Conservation (phyloP, 2,329 filamentous ascomycete genomes). For the Pseudogymnoascus sp. region DNA sequence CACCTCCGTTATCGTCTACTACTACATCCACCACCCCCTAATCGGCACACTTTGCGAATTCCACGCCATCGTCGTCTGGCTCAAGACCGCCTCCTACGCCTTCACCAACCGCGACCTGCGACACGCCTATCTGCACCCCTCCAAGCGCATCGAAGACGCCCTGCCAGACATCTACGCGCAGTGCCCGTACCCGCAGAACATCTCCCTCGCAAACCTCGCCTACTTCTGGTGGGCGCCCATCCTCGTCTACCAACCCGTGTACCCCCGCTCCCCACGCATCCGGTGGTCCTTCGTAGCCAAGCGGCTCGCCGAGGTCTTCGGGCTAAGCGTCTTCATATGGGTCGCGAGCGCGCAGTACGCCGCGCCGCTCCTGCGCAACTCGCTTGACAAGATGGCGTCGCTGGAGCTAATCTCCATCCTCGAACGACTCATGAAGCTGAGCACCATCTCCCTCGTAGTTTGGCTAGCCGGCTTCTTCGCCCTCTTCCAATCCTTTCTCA, state of each 20-base stretch:
- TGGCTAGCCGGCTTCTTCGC: slow-evolving; percentile 98
- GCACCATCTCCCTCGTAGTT: slow-evolving; percentile 88
- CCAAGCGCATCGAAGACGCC: slow-evolving; percentile 53
- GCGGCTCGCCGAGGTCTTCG: slow-evolving; percentile 69
- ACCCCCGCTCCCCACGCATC: slow-evolving; percentile 73
- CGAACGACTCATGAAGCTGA: slow-evolving; percentile 88
- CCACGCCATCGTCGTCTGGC: slow-evolving; percentile 89
- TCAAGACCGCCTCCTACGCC: slow-evolving; percentile 93
- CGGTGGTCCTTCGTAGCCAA: slow-evolving; percentile 85
- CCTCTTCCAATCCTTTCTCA: slow-evolving; percentile 85
- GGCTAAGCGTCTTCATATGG: slow-evolving; percentile 86
- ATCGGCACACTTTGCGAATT: slow-evolving; percentile 86
- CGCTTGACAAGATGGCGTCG: slow-evolving; percentile 74
- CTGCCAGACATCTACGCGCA: slow-evolving; percentile 73
- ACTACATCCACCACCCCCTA: slow-evolving; percentile 84
- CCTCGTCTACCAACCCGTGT: slow-evolving; percentile 91
- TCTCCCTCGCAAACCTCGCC: slow-evolving; percentile 75
- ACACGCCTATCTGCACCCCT: slow-evolving; percentile 77
- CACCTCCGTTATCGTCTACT: slow-evolving; percentile 82
- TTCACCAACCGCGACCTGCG: slow-evolving; percentile 94
- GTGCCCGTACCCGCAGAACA: slow-evolving; percentile 85
- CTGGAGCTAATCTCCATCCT: slow-evolving; percentile 74
- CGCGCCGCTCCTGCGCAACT: slow-evolving; percentile 80
- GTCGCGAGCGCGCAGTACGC: slow-evolving; percentile 91
- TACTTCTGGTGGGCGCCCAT: slow-evolving; percentile 99